A percentile compares a stretch with the other conserved stretches of the same genome.
phyloP scores from a whole-genome alignment of 2,329 filamentous ascomycete genomes.

The Cladosporium colombiae region DNA sequence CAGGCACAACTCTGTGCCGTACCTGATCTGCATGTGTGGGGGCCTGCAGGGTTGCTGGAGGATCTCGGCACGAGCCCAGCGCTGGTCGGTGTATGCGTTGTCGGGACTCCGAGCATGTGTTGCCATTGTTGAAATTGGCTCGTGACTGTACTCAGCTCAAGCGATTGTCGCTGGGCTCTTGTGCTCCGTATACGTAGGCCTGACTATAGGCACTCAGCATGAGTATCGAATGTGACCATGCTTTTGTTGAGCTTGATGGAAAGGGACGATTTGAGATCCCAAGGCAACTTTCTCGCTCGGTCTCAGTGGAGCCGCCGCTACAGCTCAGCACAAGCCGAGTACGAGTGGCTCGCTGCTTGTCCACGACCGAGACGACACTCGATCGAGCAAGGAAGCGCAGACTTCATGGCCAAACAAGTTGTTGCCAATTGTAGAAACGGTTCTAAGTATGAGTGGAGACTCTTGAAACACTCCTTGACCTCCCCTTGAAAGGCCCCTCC shows the following conservation, averaged over 20 bases:
- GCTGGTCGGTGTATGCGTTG: conserved; percentile 4
- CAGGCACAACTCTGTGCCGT: not conserved
- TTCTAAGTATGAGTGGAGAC: not conserved
- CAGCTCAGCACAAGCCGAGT: conserved; percentile 1
- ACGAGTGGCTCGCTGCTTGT: not conserved
- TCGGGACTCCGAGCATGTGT: not conserved
- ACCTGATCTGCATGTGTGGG: conserved; percentile 14
- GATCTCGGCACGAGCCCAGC: conserved; percentile 8
- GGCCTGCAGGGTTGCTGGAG: conserved; percentile 1
- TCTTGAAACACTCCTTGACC: not conserved
- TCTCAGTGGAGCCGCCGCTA: conserved; percentile 8
- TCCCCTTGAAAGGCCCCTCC: not conserved
- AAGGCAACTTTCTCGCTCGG: not conserved
- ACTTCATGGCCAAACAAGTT: not conserved
- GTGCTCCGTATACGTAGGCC: not conserved
- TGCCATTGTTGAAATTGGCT: not conserved
- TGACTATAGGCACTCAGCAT: not conserved
- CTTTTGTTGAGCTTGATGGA: not conserved
- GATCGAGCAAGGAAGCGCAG: not conserved
- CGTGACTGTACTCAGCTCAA: not conserved
- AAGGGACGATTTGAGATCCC: not conserved
- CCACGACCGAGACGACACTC: not conserved
- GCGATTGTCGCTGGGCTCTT: not conserved
- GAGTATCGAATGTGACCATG: not conserved
- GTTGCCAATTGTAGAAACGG: not conserved